A percentile compares a stretch with the other conserved stretches of the same genome.
phyloP scores from a whole-genome alignment of 768 basidiomycete species.

The Mycena crocata region DNA sequence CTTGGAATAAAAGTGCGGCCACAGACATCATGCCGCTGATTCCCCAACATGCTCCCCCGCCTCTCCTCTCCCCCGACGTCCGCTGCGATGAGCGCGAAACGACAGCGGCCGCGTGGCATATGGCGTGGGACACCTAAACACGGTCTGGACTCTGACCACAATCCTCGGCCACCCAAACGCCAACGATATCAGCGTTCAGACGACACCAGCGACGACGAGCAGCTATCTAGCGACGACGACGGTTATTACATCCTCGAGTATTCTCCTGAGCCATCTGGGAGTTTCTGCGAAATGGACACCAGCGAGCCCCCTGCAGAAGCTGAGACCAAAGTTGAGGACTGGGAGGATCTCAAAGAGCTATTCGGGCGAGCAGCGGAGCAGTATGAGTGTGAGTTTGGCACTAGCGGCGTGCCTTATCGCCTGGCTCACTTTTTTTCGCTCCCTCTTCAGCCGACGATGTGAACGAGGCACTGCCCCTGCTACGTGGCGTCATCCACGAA shows the following conservation, averaged over 20 bases:
- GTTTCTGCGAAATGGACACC: conserved; percentile 18
- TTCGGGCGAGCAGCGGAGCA: conserved; percentile 67
- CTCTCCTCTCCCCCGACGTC: conserved; percentile 4
- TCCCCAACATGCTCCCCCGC: conserved; percentile 14
- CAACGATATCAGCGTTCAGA: conserved; percentile 25
- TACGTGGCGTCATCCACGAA: conserved; percentile 75
- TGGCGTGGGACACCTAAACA: conserved; percentile 29
- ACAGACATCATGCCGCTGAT: conserved; percentile 14
- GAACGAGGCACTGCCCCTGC: conserved; percentile 61
- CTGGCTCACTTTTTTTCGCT: conserved; percentile 12
- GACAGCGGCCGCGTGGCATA: conserved; percentile 22
- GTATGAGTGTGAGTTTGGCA: conserved; percentile 70
- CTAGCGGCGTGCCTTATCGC: too few species aligned
- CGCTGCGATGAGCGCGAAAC: not conserved
- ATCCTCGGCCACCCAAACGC: conserved; percentile 21
- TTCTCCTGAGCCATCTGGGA: conserved; percentile 8
- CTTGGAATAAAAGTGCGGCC: conserved; percentile 12
- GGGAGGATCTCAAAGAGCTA: conserved; percentile 75
- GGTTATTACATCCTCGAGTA: conserved; percentile 25
- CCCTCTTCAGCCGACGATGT: conserved; percentile 54
- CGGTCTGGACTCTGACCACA: conserved; percentile 12
- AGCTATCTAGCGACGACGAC: conserved; percentile 21
- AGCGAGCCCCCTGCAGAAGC: conserved; percentile 3
- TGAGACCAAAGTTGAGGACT: conserved; percentile 57
- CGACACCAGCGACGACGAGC: conserved; percentile 23